Conservation (phyloP, 1,284 basidiomycete genomes). For the Takashimella koratensis region DNA sequence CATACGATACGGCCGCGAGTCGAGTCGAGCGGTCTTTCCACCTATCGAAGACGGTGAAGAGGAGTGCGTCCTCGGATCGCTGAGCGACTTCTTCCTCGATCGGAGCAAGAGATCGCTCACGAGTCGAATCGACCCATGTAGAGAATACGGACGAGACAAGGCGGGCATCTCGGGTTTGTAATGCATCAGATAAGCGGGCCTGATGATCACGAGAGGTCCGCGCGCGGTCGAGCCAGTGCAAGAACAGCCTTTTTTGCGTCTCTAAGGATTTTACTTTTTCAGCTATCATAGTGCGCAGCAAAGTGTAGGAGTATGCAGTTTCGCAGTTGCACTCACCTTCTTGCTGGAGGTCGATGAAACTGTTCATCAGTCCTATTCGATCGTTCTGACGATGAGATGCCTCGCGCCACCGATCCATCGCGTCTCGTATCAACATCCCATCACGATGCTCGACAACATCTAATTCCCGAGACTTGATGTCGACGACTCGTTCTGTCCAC, state of each 20-base stretch:
- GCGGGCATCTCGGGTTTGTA: conserved; percentile 7
- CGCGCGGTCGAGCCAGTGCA: background rate
- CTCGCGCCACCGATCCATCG: conserved; percentile 20
- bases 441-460: conserved; percentile 28
- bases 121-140: conserved; percentile 28
- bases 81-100: conserved; percentile 32
- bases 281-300: no score
- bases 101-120: conserved; percentile 25
- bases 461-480: conserved; percentile 40
- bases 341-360: conserved; percentile 23
- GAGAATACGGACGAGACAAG: conserved; percentile 21
- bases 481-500: conserved; percentile 39
- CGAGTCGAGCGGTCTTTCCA: conserved; percentile 35
- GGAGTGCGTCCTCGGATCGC: conserved; percentile 38
- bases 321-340: conserved; percentile 27
- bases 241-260: background rate
- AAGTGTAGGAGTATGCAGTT: no score
- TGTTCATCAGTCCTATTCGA: conserved; percentile 19
- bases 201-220: background rate
- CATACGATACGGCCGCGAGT: conserved; percentile 15
- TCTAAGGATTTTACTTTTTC: background rate
- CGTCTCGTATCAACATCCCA: conserved; percentile 7
- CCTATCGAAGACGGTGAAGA: conserved; percentile 40
- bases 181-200: background rate
- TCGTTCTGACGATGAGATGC: conserved; percentile 11